Evolutionary conservation across 176 grass and related monocot species (phyloP), one percentile per base, ranked within the genome.

Genomic region (Rhynchospora breviuscula): DNA sequence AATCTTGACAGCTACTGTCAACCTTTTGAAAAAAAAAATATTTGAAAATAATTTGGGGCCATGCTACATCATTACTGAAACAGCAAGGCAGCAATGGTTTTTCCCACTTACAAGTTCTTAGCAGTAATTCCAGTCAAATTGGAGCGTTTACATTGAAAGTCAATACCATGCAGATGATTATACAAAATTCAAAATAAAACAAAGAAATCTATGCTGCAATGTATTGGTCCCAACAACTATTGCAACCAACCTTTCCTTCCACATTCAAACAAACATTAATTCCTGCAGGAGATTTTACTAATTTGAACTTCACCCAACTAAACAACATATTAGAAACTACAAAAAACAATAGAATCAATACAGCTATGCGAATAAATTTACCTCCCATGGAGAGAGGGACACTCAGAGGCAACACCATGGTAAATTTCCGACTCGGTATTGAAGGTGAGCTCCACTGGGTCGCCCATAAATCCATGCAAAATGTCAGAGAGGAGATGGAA

Each of bases 301-400:
- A 72, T 72, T 72, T 47, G 68, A 22, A 22, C 19, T 58, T 59
- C 21, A 31, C 15, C 8, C 23, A 9, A 4, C 35, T 35, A 47
- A 17, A 62, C 4, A 63, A 14, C 31, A 15, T 26, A 74, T 13
- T 49, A 52, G 45, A 52, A 74, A 74, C 46, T 51, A 67, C 5
- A 82, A 82, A 8, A 8, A 31, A 53, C 0, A 85, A 44, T 31
- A 61, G n/a, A 58, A 70, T 11, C 17, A 73, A 62, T 65, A 10
- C 40, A 66, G 33, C 31, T 6, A 86, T 81, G 3, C 12, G 43
- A 56, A 52, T 69, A 21, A 29, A 67, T 49, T 67, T 60, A 99
- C 96, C 96, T 99, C 31, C 89, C 93, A 25, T 99, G 96, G 56
- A 99, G 93, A 40, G 71, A 90, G 47, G 83, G 86, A 70, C 96